Conservation (phyloP, 192 early-diverging fungal genomes). For the Gamsiella multidivaricata region DNA sequence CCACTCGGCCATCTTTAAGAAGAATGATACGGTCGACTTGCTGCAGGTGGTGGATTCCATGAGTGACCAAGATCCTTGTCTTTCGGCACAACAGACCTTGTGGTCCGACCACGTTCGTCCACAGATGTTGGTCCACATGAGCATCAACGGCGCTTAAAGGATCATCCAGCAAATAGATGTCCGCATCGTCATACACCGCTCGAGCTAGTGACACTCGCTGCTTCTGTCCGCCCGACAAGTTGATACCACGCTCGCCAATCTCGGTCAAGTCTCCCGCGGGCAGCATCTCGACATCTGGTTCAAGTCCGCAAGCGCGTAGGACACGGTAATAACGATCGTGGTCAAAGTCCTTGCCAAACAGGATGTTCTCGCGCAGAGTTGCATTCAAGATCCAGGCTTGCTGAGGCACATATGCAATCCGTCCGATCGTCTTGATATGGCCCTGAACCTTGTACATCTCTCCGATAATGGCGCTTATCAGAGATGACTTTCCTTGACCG, state of each 20-base stretch:
- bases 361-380: constrained; percentile 50
- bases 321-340: constrained; percentile 9
- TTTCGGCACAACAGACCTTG: constrained; percentile 43
- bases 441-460: constrained; percentile 78
- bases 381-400: constrained; percentile 53
- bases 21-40: constrained; percentile 60
- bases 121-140: constrained; percentile 60
- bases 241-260: constrained; percentile 75
- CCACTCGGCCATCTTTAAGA: constrained; percentile 56
- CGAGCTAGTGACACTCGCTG: constrained; percentile 83
- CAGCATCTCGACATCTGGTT: constrained; percentile 21
- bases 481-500: constrained; percentile 81
- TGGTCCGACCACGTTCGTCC: constrained; percentile 48
- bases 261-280: constrained; percentile 56
- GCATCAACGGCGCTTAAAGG: constrained; percentile 74
- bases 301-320: constrained; percentile 16
- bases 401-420: constrained; percentile 69
- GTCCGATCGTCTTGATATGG: constrained; percentile 65
- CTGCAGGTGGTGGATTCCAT: constrained; percentile 58
- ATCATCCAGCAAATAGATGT: constrained; percentile 85
- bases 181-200: constrained; percentile 76
- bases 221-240: constrained; percentile 77
- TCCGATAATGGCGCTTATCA: constrained; percentile 80
- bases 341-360: constrained; percentile 43
- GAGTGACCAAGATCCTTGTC: constrained; percentile 72